Conservation (phyloP, 1,139 yeast genomes). For the Blastobotrys aristatus region DNA sequence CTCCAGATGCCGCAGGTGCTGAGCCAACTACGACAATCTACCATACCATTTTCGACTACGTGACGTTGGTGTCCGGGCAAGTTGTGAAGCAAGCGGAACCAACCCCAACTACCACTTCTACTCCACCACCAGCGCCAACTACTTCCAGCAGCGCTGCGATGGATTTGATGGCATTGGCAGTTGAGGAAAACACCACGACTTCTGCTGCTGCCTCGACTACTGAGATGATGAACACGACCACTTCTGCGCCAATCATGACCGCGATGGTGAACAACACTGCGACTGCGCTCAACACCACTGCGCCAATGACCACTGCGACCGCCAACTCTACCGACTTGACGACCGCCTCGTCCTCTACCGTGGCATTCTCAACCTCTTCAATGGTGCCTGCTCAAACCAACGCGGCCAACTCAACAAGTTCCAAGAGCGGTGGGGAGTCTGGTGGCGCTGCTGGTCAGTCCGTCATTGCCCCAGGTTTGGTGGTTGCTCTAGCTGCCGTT, state of each 20-base stretch:
- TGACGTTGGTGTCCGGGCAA: slow-evolving; percentile 17
- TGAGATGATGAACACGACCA: not conserved
- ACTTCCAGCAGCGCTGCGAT: not conserved
- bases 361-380: not conserved
- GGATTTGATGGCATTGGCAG: slow-evolving; percentile 5
- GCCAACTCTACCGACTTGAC: slow-evolving; percentile 22
- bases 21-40: slow-evolving; percentile 23
- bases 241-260: slow-evolving; percentile 3
- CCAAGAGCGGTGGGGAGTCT: not conserved
- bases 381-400: not conserved
- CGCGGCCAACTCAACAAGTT: too few species aligned
- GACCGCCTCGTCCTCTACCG: not conserved
- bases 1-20: slow-evolving; percentile 7
- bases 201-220: not conserved
- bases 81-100: slow-evolving; percentile 5
- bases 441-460: not conserved
- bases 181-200: not conserved
- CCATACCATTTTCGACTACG: slow-evolving; percentile 25
- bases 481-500: not conserved
- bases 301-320: slow-evolving; percentile 7
- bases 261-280: slow-evolving; percentile 1
- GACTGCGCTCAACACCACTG: slow-evolving; percentile 6
- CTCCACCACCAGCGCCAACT: slow-evolving; percentile 7
- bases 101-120: slow-evolving; percentile 5
- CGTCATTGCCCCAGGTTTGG: not conserved